Conservation (phyloP, 108 stramenopile species). For the Aurantiochytrium sp. region DNA sequence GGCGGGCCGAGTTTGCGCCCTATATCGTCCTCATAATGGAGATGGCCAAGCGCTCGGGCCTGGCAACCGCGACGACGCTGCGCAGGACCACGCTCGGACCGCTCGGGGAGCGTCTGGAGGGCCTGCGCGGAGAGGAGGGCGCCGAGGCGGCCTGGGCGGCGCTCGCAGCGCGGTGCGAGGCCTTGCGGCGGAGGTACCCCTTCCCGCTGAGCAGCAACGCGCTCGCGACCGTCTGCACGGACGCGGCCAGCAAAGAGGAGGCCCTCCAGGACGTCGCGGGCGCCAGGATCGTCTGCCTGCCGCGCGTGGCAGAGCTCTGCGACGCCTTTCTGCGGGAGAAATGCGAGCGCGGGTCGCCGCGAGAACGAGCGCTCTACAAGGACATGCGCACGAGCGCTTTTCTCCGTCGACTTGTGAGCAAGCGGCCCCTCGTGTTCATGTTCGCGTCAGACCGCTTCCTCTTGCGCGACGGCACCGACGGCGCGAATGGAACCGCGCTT, state of each 20-base stretch:
- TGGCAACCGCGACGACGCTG: not conserved
- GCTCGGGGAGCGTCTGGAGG: not conserved
- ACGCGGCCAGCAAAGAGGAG: not conserved
- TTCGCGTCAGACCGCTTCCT: not conserved
- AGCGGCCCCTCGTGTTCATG: constrained; percentile 18
- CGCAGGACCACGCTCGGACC: not conserved
- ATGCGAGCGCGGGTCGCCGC: not conserved
- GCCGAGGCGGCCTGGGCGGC: not conserved
- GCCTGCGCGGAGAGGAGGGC: not conserved
- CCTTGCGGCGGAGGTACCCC: not conserved
- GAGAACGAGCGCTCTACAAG: not conserved
- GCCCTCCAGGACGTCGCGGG: not conserved
- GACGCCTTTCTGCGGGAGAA: not conserved
- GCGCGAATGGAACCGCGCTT: not conserved
- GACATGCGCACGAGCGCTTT: not conserved
- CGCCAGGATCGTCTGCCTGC: not conserved
- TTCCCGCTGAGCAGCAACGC: not conserved
- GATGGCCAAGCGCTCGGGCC: too few species aligned
- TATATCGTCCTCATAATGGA: too few species aligned
- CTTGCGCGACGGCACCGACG: not conserved
- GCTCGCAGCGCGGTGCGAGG: not conserved
- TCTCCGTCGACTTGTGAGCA: not conserved
- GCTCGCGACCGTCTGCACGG: not conserved
- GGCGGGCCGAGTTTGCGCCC: too few species aligned
- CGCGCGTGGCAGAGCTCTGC: not conserved